Conservation (phyloP, 2,329 filamentous ascomycete species). For the Apiospora pterosperma region DNA sequence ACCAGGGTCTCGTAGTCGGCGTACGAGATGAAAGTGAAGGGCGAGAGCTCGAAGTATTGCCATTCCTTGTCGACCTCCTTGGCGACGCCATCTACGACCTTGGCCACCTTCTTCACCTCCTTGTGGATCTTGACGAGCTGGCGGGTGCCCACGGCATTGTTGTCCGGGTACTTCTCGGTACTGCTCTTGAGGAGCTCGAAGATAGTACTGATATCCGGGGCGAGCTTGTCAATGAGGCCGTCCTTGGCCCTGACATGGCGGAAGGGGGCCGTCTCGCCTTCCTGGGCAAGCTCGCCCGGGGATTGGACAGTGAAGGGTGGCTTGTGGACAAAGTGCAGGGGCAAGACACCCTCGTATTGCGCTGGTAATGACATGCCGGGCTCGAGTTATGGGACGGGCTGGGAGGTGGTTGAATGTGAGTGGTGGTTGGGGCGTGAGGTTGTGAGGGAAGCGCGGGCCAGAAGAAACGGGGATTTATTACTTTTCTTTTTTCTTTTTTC, state of each 20-base stretch:
- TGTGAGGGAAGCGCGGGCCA: background rate
- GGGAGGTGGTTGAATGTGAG: background rate
- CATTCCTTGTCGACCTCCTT: conserved; percentile 84
- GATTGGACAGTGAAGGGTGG: conserved; percentile 74
- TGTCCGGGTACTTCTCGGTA: conserved; percentile 59
- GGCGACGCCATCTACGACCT: conserved; percentile 78
- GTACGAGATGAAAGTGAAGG: conserved; percentile 75
- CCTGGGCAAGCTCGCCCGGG: conserved; percentile 62
- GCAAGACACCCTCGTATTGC: conserved; percentile 40
- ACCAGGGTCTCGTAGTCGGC: conserved; percentile 71
- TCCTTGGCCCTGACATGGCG: conserved; percentile 70
- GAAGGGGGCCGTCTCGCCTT: conserved; percentile 82
- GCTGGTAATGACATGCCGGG: conserved; percentile 9
- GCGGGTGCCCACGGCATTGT: conserved; percentile 66
- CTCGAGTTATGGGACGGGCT: background rate
- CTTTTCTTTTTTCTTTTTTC: too few species aligned
- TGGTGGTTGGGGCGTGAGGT: background rate
- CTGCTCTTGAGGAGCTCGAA: conserved; percentile 75
- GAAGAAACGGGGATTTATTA: background rate
- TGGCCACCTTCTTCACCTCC: conserved; percentile 87
- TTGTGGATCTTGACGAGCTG: conserved; percentile 73
- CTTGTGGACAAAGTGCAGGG: conserved; percentile 59
- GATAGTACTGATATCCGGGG: conserved; percentile 69
- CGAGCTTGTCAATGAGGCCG: conserved; percentile 62
- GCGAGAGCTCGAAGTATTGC: conserved; percentile 82